These are phyloP conservation scores for Vigna nakashimae DNA, from an alignment of 306 rosid genomes.

Conservation along the genomic window DNA sequence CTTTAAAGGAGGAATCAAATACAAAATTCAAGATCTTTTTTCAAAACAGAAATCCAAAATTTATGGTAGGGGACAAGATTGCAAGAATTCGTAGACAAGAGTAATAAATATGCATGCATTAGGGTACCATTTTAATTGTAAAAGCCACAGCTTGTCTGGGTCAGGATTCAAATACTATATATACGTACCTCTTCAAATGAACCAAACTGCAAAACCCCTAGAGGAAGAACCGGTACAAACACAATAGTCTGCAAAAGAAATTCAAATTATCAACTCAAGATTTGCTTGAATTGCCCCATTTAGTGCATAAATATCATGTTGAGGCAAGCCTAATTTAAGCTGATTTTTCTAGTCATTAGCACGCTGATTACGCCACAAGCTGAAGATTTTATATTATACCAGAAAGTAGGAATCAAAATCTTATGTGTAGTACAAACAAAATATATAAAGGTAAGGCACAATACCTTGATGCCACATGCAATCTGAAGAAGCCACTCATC, in stretches of 20 bases:
- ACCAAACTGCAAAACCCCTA: conserved; percentile 91
- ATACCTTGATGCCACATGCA: conserved; percentile 89
- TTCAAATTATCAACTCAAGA: conserved; percentile 25
- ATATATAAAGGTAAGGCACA: conserved; percentile 10
- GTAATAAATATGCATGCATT: background rate
- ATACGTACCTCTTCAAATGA: conserved; percentile 74
- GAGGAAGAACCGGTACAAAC: conserved; percentile 84
- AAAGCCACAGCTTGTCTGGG: conserved; percentile 20
- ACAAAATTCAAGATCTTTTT: background rate
- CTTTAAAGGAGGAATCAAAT: background rate
- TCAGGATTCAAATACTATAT: conserved; percentile 39
- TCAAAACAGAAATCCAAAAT: background rate
- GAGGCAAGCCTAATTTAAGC: conserved; percentile 6
- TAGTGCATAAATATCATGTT: conserved; percentile 20
- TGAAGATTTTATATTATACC: background rate
- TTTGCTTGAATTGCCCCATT: background rate
- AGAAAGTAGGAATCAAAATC: conserved; percentile 24
- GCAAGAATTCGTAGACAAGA: background rate
- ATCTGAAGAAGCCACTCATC: conserved; percentile 86
- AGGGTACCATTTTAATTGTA: background rate
- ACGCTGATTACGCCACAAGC: background rate
- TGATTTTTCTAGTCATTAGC: background rate
- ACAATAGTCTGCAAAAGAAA: conserved; percentile 73
- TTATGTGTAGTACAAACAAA: background rate
- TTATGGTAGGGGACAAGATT: background rate